A percentile compares a stretch with the other conserved stretches of the same genome.
Evolutionary conservation across 2,329 filamentous ascomycete species (phyloP).

Genomic region (Aureobasidium sp.): DNA sequence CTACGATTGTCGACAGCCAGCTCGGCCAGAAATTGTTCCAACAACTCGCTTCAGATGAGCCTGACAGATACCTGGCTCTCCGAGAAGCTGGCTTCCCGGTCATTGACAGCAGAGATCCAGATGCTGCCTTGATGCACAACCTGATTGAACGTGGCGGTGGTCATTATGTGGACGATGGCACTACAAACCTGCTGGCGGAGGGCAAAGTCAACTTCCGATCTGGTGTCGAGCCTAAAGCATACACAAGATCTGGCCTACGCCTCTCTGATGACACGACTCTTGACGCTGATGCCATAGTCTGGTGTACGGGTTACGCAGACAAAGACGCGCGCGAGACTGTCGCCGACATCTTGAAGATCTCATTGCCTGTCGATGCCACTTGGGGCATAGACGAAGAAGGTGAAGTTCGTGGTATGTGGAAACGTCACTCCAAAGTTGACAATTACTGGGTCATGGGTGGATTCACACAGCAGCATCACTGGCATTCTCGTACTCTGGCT

Average conservation of each 20-base stretch:
- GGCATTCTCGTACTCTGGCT: neutral
- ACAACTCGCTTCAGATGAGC: conserved; percentile 26
- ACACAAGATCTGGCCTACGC: neutral
- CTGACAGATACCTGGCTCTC: conserved; percentile 31
- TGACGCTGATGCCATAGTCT: neutral
- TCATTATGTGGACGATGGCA: conserved; percentile 37
- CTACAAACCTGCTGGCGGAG: conserved; percentile 28
- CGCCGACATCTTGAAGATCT: neutral
- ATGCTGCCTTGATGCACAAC: conserved; percentile 23
- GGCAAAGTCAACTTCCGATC: conserved; percentile 23
- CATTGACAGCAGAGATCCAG: conserved; percentile 26
- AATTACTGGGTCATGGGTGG: conserved; percentile 5
- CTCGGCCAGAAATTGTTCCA: neutral
- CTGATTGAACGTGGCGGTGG: conserved; percentile 34
- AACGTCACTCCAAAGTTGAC: neutral
- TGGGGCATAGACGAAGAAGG: conserved; percentile 1
- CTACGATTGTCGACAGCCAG: neutral
- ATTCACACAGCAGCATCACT: neutral
- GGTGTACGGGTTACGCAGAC: conserved; percentile 2
- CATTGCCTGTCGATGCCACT: neutral
- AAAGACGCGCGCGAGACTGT: conserved; percentile 3
- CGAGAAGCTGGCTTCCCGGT: conserved; percentile 33
- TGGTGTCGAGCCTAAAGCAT: neutral
- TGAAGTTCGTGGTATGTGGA: conserved; percentile 2
- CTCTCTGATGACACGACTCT: neutral